Evolutionary conservation across 495 filamentous ascomycete species (phyloP).

Genomic region (Penicillium coffeae): DNA sequence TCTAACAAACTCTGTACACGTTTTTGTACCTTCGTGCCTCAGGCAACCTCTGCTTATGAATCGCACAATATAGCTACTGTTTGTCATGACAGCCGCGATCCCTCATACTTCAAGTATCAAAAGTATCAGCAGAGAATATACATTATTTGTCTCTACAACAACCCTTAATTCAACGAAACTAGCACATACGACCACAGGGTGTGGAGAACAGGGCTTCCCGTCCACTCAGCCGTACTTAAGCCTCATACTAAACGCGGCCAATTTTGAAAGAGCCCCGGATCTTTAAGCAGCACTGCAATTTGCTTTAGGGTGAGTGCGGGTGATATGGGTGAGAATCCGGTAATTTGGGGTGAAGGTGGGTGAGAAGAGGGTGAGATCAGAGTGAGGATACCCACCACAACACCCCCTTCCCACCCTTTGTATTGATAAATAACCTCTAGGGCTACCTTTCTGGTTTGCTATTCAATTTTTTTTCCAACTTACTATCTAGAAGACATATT

Average conservation of each 20-base stretch:
- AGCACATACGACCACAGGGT: slow-evolving; percentile 17
- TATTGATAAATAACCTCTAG: neutral
- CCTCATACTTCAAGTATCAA: too few species aligned
- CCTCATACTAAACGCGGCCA: slow-evolving; percentile 6
- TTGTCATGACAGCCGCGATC: too few species aligned
- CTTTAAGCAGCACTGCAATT: slow-evolving; percentile 1
- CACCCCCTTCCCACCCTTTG: neutral
- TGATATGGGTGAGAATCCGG: slow-evolving; percentile 4
- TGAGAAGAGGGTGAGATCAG: slow-evolving; percentile 8
- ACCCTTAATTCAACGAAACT: neutral
- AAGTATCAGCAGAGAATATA: too few species aligned
- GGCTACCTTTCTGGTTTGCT: neutral
- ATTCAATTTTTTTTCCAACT: neutral
- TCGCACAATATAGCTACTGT: too few species aligned
- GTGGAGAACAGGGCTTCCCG: slow-evolving; percentile 19
- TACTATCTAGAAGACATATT: slow-evolving; percentile 2
- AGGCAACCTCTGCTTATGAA: too few species aligned
- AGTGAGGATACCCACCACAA: neutral
- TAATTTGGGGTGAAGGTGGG: slow-evolving; percentile 2
- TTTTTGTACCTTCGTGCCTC: too few species aligned
- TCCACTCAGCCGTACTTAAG: slow-evolving; percentile 8
- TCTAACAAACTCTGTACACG: too few species aligned
- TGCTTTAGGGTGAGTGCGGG: slow-evolving; percentile 9
- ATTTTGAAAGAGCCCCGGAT: slow-evolving; percentile 9
- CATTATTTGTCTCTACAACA: too few species aligned